Percentiles rank a stretch among this genome's conserved stretches.
Evolutionary conservation across 2,329 filamentous ascomycete genomes (phyloP).

Genomic region (Clonostachys rosea): DNA sequence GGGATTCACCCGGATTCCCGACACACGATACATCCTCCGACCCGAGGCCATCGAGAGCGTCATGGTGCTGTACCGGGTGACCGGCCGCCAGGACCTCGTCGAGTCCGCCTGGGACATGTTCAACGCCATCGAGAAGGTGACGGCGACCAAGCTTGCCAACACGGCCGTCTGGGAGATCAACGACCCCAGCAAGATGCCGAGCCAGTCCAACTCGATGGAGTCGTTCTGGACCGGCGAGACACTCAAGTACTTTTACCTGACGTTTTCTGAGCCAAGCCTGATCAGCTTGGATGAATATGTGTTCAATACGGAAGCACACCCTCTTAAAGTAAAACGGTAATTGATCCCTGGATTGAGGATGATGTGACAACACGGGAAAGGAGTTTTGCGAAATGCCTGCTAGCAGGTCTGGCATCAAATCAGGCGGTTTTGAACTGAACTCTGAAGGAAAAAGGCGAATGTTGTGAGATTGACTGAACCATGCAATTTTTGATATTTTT

Average conservation of each 20-base stretch:
- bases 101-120: slow-evolving; percentile 51
- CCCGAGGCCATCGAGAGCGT: slow-evolving; percentile 48
- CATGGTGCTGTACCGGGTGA: slow-evolving; percentile 45
- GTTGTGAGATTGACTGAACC: no score
- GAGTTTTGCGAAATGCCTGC: no score
- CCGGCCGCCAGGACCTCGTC: slow-evolving; percentile 38
- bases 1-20: slow-evolving; percentile 38
- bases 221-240: slow-evolving; percentile 4
- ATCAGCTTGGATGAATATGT: slow-evolving; percentile 57
- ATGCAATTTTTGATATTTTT: no score
- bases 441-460: no score
- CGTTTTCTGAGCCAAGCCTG: slow-evolving; percentile 50
- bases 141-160: slow-evolving; percentile 40
- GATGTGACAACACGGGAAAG: no score
- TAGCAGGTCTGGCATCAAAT: no score
- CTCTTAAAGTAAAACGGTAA: slow-evolving; percentile 7
- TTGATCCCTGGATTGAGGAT: no score
- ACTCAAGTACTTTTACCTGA: slow-evolving; percentile 19
- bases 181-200: background rate
- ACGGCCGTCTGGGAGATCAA: slow-evolving; percentile 35
- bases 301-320: slow-evolving; percentile 30
- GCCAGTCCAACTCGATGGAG: slow-evolving; percentile 2
- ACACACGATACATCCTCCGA: slow-evolving; percentile 55
- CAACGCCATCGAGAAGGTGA: slow-evolving; percentile 35
- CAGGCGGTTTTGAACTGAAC: no score